phyloP scores from a whole-genome alignment of 2,329 filamentous ascomycete genomes.

The Scytalidium sp. region DNA sequence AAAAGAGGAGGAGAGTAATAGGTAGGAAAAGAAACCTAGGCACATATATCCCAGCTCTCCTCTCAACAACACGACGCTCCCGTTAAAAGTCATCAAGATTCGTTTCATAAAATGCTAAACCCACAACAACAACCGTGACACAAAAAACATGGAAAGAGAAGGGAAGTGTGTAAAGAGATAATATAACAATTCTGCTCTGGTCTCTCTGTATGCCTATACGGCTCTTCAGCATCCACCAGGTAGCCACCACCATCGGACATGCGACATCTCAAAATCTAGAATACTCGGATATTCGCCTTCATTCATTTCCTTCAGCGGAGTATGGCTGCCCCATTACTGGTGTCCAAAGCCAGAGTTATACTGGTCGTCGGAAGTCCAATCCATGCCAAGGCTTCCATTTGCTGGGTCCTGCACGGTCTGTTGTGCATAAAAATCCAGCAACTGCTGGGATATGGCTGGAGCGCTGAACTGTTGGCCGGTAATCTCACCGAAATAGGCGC shows the following conservation, averaged over 20 bases:
- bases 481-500: slow-evolving; percentile 25
- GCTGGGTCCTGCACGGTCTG: slow-evolving; percentile 16
- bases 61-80: neutral
- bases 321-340: slow-evolving; percentile 18
- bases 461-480: slow-evolving; percentile 10
- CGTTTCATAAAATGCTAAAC: neutral
- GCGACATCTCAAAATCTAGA: no score
- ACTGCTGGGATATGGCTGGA: slow-evolving; percentile 19
- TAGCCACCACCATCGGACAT: neutral
- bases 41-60: neutral
- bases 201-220: neutral
- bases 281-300: no score
- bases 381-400: slow-evolving; percentile 12
- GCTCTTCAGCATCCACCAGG: neutral
- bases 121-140: neutral
- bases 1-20: neutral
- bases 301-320: slow-evolving; percentile 5
- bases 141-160: neutral
- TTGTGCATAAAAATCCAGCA: slow-evolving; percentile 26
- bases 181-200: neutral
- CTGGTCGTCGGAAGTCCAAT: slow-evolving; percentile 22
- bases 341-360: slow-evolving; percentile 16
- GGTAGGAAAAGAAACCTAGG: neutral
- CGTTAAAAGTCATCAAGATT: neutral
- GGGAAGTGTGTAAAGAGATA: neutral